phyloP scores from a whole-genome alignment of 345 rosid genomes.

The Arabidopsis arenosa region DNA sequence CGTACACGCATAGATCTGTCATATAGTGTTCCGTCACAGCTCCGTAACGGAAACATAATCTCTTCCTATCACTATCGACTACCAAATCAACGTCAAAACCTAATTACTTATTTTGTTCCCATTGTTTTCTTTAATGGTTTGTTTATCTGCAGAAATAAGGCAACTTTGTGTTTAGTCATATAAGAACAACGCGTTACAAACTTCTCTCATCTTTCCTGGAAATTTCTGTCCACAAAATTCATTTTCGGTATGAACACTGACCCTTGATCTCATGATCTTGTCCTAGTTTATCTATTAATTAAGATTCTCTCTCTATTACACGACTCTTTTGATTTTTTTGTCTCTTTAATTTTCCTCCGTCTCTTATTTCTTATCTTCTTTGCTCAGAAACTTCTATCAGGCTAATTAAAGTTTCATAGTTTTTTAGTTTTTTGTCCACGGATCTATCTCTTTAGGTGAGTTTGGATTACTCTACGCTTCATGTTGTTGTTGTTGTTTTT shows the following conservation, averaged over 20 bases:
- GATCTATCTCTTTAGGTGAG: constrained; percentile 39
- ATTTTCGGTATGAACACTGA: constrained; percentile 31
- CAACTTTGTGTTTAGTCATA: constrained; percentile 30
- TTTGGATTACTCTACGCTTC: not conserved
- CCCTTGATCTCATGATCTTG: not conserved
- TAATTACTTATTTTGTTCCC: not conserved
- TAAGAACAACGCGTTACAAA: constrained; percentile 26
- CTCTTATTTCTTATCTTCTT: constrained; percentile 21
- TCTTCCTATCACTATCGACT: constrained; percentile 1
- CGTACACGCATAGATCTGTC: constrained; percentile 34
- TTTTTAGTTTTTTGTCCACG: constrained; percentile 12
- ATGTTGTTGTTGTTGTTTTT: not conserved
- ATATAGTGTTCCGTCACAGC: constrained; percentile 33
- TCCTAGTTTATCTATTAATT: not conserved
- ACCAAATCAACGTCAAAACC: constrained; percentile 40
- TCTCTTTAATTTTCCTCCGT: not conserved
- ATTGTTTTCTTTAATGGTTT: not conserved
- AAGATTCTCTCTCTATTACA: not conserved
- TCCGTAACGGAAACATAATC: constrained; percentile 27
- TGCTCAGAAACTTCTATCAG: constrained; percentile 22
- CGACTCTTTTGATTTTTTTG: not conserved
- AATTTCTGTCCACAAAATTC: constrained; percentile 12
- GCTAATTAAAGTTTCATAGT: constrained; percentile 22
- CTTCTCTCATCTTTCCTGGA: constrained; percentile 32
- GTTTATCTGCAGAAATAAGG: constrained; percentile 1